phyloP scores from a whole-genome alignment of 306 rosid species.

The Sechiopsis laciniata region DNA sequence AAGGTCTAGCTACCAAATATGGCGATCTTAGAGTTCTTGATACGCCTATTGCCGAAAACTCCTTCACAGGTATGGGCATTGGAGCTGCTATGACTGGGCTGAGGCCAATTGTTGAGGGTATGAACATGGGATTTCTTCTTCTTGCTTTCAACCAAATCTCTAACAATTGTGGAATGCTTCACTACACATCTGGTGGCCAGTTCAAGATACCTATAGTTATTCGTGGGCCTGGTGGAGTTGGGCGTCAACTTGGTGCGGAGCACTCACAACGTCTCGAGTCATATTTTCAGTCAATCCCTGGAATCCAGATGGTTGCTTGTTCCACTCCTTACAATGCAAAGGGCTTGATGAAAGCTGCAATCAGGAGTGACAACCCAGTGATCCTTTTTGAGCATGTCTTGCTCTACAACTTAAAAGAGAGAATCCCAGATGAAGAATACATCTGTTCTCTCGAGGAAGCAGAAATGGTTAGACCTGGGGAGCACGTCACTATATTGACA shows the following conservation, averaged over 20 bases:
- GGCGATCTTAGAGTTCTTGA: constrained; percentile 91
- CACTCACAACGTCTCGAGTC: constrained; percentile 89
- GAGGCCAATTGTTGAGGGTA: constrained; percentile 84
- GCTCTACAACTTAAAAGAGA: constrained; percentile 89
- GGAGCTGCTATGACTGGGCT: constrained; percentile 98
- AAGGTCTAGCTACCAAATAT: constrained; percentile 63
- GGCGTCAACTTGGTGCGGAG: constrained; percentile 87
- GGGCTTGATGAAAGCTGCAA: constrained; percentile 95
- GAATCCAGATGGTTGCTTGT: constrained; percentile 97
- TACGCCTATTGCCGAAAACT: constrained; percentile 90
- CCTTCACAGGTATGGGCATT: constrained; percentile 90
- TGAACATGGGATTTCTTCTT: constrained; percentile 96
- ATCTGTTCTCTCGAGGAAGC: constrained; percentile 84
- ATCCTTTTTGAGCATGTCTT: constrained; percentile 92
- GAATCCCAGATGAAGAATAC: constrained; percentile 94
- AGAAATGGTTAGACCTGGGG: constrained; percentile 97
- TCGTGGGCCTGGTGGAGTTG: constrained; percentile 97
- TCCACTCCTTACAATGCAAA: constrained; percentile 90
- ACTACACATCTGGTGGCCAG: constrained; percentile 92
- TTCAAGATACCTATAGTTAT: constrained; percentile 83
- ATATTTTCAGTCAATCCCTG: constrained; percentile 83
- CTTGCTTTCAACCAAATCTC: constrained; percentile 95
- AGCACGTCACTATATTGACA: constrained; percentile 75
- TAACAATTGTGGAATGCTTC: constrained; percentile 95
- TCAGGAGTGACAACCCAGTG: constrained; percentile 90